Conservation (phyloP, 2,329 filamentous ascomycete species). For the Phialophora chinensis region DNA sequence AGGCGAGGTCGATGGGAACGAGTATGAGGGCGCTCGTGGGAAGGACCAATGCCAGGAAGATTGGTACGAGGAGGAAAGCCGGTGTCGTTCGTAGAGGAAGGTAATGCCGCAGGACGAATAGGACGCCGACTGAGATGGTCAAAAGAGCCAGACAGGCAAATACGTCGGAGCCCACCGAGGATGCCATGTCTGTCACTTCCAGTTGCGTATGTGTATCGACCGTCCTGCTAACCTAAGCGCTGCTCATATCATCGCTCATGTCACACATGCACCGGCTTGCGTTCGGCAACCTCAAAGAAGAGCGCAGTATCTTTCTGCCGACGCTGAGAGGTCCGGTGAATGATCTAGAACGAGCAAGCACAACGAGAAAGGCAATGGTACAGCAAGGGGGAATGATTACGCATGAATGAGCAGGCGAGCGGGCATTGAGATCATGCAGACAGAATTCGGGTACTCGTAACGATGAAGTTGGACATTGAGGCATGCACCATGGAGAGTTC, state of each 20-base stretch:
- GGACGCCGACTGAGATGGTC: constrained; percentile 74
- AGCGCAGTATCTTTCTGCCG: not conserved
- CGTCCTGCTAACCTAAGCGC: not conserved
- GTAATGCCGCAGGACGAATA: constrained; percentile 87
- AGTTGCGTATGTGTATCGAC: not conserved
- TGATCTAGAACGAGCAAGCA: not conserved
- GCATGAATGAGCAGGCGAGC: constrained; percentile 1
- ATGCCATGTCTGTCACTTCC: constrained; percentile 39
- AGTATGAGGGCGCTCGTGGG: constrained; percentile 89
- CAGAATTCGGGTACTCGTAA: not conserved
- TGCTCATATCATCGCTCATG: constrained; percentile 6
- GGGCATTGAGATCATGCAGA: not conserved
- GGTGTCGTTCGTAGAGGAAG: constrained; percentile 89
- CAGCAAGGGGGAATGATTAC: constrained; percentile 15
- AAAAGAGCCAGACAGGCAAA: constrained; percentile 77
- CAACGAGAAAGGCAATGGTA: not conserved
- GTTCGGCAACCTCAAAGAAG: not conserved
- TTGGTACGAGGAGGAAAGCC: constrained; percentile 84
- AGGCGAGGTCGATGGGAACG: constrained; percentile 94
- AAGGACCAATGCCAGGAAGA: constrained; percentile 94
- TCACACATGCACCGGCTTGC: not conserved
- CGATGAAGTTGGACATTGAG: constrained; percentile 8
- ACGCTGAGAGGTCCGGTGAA: not conserved
- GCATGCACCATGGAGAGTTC: constrained; percentile 8
- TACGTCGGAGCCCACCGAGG: constrained; percentile 75